Evolutionary conservation across 768 basidiomycete species (phyloP).

Genomic region (Russula earlei): DNA sequence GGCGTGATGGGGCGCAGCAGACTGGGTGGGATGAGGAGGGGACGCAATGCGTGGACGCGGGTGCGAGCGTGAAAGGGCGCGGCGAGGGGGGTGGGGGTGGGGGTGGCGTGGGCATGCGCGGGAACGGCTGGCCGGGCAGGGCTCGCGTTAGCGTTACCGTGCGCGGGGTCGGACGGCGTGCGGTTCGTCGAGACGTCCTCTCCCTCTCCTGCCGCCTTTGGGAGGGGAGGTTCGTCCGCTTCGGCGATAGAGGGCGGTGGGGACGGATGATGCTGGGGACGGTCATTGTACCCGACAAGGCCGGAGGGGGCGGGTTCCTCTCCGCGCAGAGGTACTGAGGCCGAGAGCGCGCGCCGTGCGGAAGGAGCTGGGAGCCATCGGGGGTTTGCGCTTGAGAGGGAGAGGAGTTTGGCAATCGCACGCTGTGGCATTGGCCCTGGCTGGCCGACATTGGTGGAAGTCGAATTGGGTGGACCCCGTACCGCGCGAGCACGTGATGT

Average conservation of each 20-base stretch:
- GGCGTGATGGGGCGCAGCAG: neutral
- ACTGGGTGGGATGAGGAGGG: constrained; percentile 3
- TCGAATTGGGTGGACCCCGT: too few species aligned
- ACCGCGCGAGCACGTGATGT: too few species aligned
- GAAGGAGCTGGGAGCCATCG: neutral
- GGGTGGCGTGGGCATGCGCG: too few species aligned
- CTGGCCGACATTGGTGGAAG: too few species aligned
- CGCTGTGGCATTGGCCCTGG: neutral
- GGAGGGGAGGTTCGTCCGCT: neutral
- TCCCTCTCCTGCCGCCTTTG: too few species aligned
- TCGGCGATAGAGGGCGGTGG: neutral
- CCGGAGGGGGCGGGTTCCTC: neutral
- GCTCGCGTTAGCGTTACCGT: neutral
- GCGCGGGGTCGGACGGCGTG: too few species aligned
- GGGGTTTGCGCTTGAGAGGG: too few species aligned
- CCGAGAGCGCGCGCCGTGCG: neutral
- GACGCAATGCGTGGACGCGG: neutral
- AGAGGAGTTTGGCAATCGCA: neutral
- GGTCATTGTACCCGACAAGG: too few species aligned
- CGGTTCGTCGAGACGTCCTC: neutral
- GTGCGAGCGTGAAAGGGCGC: too few species aligned
- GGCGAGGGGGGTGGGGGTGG: neutral
- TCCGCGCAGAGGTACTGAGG: neutral
- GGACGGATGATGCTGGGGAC: neutral
- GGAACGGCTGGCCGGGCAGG: too few species aligned